phyloP scores from a whole-genome alignment of 2,329 filamentous ascomycete genomes.

The Diaporthe velutina region DNA sequence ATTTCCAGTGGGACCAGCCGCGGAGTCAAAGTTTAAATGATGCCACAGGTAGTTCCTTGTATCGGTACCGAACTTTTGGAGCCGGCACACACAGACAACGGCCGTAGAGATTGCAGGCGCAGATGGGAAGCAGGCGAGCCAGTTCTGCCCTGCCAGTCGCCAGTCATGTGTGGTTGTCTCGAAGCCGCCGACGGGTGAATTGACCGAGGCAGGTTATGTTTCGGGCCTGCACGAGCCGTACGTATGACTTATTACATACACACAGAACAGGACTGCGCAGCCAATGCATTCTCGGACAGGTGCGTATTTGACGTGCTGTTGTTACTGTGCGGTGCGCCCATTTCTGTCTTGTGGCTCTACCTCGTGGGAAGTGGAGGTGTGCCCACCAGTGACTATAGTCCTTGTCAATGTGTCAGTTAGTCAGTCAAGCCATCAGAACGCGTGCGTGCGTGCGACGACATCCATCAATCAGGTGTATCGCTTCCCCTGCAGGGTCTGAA shows the following conservation, averaged over 20 bases:
- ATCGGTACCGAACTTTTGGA: conserved; percentile 25
- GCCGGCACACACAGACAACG: conserved; percentile 14
- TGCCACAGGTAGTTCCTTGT: conserved; percentile 27
- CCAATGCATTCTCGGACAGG: background rate
- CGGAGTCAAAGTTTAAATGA: conserved; percentile 32
- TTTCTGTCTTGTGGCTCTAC: conserved; percentile 1
- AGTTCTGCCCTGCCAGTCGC: background rate
- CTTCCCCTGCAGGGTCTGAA: conserved; percentile 5
- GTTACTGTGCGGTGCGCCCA: background rate
- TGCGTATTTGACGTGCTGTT: background rate
- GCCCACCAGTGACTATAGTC: background rate
- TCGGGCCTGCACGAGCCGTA: background rate
- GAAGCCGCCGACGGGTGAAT: background rate
- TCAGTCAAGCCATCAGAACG: background rate
- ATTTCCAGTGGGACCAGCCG: conserved; percentile 23
- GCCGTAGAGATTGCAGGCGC: conserved; percentile 26
- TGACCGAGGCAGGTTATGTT: conserved; percentile 6
- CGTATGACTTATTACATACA: background rate
- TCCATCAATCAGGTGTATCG: conserved; percentile 1
- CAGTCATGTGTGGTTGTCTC: conserved; percentile 11
- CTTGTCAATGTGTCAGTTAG: background rate
- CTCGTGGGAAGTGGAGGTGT: conserved; percentile 26
- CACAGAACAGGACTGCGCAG: background rate
- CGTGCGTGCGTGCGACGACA: background rate
- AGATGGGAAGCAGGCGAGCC: background rate